phyloP scores from a whole-genome alignment of 768 basidiomycete species.

The Astraeus odoratus region DNA sequence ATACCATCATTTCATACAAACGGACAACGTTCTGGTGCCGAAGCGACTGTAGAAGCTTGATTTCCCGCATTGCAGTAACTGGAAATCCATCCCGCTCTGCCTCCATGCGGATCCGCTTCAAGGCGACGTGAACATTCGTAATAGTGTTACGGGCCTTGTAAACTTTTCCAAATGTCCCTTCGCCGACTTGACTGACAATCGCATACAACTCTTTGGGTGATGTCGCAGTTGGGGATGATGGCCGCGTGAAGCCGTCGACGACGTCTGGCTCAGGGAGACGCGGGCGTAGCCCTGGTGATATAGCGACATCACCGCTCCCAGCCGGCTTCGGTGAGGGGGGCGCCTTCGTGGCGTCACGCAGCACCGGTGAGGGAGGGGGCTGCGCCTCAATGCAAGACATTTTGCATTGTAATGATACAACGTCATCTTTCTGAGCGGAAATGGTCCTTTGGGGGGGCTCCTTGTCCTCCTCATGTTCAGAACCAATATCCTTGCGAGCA shows the following conservation, averaged over 20 bases:
- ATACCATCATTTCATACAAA: slow-evolving; percentile 98
- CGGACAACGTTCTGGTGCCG: slow-evolving; percentile 85
- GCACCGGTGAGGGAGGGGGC: slow-evolving; percentile 11
- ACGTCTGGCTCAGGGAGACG: slow-evolving; percentile 18
- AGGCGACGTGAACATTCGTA: slow-evolving; percentile 72
- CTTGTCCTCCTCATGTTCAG: slow-evolving; percentile 16
- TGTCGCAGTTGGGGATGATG: slow-evolving; percentile 23
- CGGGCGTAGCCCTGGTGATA: slow-evolving; percentile 13
- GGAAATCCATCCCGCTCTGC: slow-evolving; percentile 97
- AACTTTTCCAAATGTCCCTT: slow-evolving; percentile 98
- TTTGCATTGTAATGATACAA: slow-evolving; percentile 1
- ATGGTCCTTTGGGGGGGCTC: slow-evolving; percentile 3
- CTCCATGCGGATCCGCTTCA: slow-evolving; percentile 98
- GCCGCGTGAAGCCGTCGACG: slow-evolving; percentile 18
- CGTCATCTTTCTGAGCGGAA: slow-evolving; percentile 7
- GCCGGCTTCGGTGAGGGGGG: slow-evolving; percentile 19
- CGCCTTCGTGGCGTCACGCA: slow-evolving; percentile 16
- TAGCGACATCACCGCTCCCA: slow-evolving; percentile 13
- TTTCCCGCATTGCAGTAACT: slow-evolving; percentile 97
- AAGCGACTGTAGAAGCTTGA: slow-evolving; percentile 91
- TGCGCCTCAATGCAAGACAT: slow-evolving; percentile 9
- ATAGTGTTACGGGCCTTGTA: slow-evolving; percentile 88
- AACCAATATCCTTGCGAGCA: slow-evolving; percentile 14
- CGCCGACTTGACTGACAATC: slow-evolving; percentile 90
- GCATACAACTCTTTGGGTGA: slow-evolving; percentile 62